Evolutionary conservation across 2,329 filamentous ascomycete genomes (phyloP), one percentile per base, ranked within the genome.

Genomic region (Lachnellula occidentalis): DNA sequence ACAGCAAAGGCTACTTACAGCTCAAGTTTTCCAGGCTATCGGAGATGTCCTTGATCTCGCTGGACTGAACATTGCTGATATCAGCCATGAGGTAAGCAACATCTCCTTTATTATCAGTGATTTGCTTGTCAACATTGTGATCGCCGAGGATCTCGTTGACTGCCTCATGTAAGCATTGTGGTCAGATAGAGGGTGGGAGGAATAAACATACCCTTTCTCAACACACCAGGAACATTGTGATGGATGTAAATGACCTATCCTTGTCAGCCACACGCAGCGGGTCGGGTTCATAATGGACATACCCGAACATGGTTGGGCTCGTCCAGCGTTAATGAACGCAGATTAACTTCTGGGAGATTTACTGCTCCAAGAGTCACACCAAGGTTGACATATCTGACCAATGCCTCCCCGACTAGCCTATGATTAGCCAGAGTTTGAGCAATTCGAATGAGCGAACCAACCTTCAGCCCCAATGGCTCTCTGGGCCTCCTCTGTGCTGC

Each of bases 101-200:
- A 70, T 97, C 92, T 64, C 91, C 92, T 76, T 87, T 87, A 74
- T 88, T 95, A 72, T 97, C 94, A 49, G 90, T 94, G 77, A 95
- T 97, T 75, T 99, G 94, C 79, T 97, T 97, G 76, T 96, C 92
- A 64, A 99, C 92, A 72, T 99, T 99, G 78, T 99, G 92, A 67
- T 95, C 86, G 43, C 88, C 89, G 47, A 99, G 80, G 59, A 97
- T 90, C 67, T 94, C 89, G 78, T 99, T 99, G 62, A 99, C 94
- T 86, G 59, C 22, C 21, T 45, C n/a, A 52, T 34, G 47, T 67
- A 57, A 67, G 58, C 54, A 52, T 48, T 46, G 41, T 17, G 24
- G 31, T 27, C n/a, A n/a, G 2, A 22, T 12, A 34, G 17, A 15
- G 17, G 2, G 11, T n/a, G 22, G 34, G 21, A 27, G 6, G 17